Percentiles rank a stretch among this genome's conserved stretches.
Conservation (phyloP, 345 rosid genomes). For the Brassica cretica region DNA sequence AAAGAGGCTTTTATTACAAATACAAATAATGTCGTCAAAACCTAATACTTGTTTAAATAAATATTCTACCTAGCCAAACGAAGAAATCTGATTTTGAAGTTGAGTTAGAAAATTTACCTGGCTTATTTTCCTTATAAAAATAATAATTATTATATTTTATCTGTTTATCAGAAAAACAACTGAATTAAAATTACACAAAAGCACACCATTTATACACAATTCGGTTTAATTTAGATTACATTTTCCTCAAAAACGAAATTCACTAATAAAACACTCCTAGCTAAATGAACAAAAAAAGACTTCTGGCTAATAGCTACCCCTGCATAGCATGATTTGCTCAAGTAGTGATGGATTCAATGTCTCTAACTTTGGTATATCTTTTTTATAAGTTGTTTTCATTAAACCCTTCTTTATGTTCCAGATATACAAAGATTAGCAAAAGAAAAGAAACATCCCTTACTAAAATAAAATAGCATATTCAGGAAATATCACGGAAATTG, state of each 20-base stretch:
- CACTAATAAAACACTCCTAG: not conserved
- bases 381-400: not conserved
- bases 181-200: not conserved
- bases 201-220: not conserved
- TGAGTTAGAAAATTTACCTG: no score
- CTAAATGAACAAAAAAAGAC: not conserved
- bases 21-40: not conserved
- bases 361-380: not conserved
- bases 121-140: no score
- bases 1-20: not conserved
- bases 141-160: no score
- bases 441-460: not conserved
- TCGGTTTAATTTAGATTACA: not conserved
- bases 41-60: not conserved
- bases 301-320: not conserved
- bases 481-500: not conserved
- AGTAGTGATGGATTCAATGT: not conserved
- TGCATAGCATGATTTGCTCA: not conserved
- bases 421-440: not conserved
- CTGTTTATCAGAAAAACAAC: not conserved
- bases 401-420: not conserved
- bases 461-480: not conserved
- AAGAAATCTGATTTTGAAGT: not conserved
- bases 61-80: not conserved
- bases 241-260: not conserved